Conservation (phyloP, 306 rosid genomes). For the Fragaria ananassa region DNA sequence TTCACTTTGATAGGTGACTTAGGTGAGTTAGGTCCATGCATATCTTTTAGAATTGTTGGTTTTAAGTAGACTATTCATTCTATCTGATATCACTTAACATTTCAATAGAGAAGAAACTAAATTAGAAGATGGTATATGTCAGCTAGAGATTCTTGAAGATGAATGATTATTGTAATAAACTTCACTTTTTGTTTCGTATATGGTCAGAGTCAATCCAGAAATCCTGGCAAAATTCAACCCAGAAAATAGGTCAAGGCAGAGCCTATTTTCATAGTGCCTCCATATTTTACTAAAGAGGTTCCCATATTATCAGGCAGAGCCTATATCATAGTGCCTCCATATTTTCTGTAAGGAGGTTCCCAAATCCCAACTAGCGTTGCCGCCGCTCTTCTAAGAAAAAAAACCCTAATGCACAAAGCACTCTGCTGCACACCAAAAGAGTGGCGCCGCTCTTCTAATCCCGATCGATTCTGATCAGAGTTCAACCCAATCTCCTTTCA, state of each 20-base stretch:
- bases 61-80: conserved; percentile 18
- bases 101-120: background rate
- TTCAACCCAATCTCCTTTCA: too few species aligned
- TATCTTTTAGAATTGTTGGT: conserved; percentile 18
- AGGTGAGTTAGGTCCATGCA: background rate
- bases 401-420: too few species aligned
- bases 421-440: too few species aligned
- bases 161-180: conserved; percentile 10
- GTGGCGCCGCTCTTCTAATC: too few species aligned
- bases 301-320: too few species aligned
- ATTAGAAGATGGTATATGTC: background rate
- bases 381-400: too few species aligned
- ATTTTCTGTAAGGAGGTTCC: too few species aligned
- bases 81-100: background rate
- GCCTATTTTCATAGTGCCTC: background rate
- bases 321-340: background rate
- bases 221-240: conserved; percentile 15
- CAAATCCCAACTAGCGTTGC: too few species aligned
- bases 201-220: conserved; percentile 11
- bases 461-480: too few species aligned
- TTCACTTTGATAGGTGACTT: background rate
- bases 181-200: conserved; percentile 14
- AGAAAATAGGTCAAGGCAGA: background rate
- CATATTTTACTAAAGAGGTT: background rate
- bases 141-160: background rate